Conservation (phyloP, 2,329 filamentous ascomycete genomes). For the Aspergillus nomiae region DNA sequence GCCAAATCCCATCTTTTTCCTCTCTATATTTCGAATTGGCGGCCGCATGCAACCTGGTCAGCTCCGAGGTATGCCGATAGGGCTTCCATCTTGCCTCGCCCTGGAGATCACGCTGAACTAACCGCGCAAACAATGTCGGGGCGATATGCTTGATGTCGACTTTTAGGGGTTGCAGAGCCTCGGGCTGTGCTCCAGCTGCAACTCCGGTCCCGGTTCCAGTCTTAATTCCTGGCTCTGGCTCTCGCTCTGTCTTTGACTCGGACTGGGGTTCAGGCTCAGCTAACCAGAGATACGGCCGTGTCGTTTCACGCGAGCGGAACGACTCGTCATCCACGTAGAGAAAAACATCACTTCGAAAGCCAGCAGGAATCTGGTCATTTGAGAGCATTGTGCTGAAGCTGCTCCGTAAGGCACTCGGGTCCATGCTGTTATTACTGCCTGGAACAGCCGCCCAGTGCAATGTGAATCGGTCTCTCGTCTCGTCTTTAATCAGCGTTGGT, state of each 20-base stretch:
- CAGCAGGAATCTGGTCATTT: slow-evolving; percentile 4
- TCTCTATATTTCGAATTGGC: background rate
- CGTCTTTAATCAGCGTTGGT: slow-evolving; percentile 8
- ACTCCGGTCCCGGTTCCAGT: background rate
- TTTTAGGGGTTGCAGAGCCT: slow-evolving; percentile 13
- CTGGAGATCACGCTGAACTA: slow-evolving; percentile 19
- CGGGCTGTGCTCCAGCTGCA: background rate
- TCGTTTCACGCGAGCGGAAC: slow-evolving; percentile 13
- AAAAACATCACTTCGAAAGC: slow-evolving; percentile 14
- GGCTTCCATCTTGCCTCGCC: slow-evolving; percentile 19
- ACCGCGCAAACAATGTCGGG: slow-evolving; percentile 19
- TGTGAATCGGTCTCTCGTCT: slow-evolving; percentile 11
- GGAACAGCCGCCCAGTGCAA: slow-evolving; percentile 12
- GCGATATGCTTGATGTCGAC: slow-evolving; percentile 22
- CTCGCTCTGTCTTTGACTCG: background rate
- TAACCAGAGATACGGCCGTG: slow-evolving; percentile 18
- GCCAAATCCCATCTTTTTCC: slow-evolving; percentile 14
- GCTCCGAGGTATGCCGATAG: slow-evolving; percentile 23
- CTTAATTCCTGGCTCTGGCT: no score
- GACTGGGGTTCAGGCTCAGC: slow-evolving; percentile 12
- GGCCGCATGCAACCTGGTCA: slow-evolving; percentile 18
- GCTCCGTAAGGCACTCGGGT: slow-evolving; percentile 5
- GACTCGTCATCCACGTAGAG: slow-evolving; percentile 16
- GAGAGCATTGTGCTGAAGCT: slow-evolving; percentile 9
- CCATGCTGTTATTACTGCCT: slow-evolving; percentile 4